Conservation (phyloP, 2,329 filamentous ascomycete genomes). For the Diaporthe humulicola region DNA sequence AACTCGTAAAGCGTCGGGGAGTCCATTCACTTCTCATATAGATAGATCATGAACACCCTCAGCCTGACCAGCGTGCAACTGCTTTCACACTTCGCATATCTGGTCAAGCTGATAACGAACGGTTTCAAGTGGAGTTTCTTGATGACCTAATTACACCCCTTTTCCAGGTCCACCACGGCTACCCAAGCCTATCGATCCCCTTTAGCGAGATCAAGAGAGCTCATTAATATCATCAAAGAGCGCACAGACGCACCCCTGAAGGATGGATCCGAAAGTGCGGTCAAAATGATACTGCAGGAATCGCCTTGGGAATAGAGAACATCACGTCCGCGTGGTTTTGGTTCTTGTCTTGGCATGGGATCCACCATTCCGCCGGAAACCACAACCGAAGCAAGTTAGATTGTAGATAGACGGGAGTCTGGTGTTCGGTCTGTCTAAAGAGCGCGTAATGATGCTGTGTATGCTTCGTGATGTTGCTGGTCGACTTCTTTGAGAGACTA, state of each 20-base stretch:
- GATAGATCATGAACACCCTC: background rate
- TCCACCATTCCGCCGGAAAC: background rate
- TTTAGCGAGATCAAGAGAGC: constrained; percentile 15
- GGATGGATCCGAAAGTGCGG: background rate
- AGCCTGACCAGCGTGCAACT: background rate
- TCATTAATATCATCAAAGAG: background rate
- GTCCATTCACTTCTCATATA: background rate
- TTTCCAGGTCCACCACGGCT: constrained; percentile 5
- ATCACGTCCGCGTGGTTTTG: background rate
- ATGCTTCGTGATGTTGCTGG: too few species aligned
- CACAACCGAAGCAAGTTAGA: background rate
- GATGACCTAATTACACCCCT: background rate
- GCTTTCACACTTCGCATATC: background rate
- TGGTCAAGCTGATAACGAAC: background rate
- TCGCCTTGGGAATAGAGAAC: background rate
- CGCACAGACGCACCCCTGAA: background rate
- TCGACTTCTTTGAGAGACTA: too few species aligned
- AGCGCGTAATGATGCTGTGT: too few species aligned
- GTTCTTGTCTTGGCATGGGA: background rate
- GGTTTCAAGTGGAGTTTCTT: constrained; percentile 23
- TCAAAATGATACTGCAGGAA: background rate
- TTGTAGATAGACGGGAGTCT: too few species aligned
- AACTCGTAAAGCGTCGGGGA: background rate
- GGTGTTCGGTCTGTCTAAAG: too few species aligned
- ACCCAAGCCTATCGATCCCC: background rate